A percentile compares a stretch with the other conserved stretches of the same genome.
phyloP scores from a whole-genome alignment of 306 rosid genomes.

The Vigna angularis region DNA sequence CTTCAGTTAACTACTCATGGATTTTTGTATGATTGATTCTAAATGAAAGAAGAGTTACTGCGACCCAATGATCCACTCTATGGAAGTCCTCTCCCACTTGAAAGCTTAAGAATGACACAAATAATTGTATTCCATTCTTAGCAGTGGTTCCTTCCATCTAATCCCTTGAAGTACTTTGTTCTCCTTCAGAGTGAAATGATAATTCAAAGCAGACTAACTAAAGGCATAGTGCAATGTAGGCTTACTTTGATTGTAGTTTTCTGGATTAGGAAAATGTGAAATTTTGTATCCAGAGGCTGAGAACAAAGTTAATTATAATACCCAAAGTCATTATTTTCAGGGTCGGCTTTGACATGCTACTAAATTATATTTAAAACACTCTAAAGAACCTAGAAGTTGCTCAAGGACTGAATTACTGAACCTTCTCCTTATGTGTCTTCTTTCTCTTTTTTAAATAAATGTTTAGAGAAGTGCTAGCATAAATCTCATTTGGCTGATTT shows the following conservation, averaged over 20 bases:
- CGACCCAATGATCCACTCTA: too few relatives aligned
- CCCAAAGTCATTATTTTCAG: conserved; percentile 1
- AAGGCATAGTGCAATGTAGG: too few relatives aligned
- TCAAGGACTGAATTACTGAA: not conserved
- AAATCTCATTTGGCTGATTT: not conserved
- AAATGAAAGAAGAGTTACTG: not conserved
- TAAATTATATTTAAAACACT: not conserved
- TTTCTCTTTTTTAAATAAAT: not conserved
- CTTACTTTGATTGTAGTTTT: not conserved
- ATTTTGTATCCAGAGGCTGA: not conserved
- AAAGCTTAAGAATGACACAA: too few relatives aligned
- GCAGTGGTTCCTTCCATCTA: too few relatives aligned
- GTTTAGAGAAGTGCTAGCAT: not conserved
- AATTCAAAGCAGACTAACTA: too few relatives aligned
- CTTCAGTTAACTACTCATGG: conserved; percentile 30
- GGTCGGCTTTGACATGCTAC: not conserved
- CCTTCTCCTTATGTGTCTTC: not conserved
- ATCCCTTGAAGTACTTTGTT: too few relatives aligned
- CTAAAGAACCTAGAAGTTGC: not conserved
- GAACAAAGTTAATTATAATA: not conserved
- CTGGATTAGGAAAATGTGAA: not conserved
- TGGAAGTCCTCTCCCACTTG: too few relatives aligned
- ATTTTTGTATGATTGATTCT: conserved; percentile 1
- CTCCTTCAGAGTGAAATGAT: too few relatives aligned
- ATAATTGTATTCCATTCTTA: too few relatives aligned